These are phyloP conservation scores for Pythium sukuiense DNA, from an alignment of 352 stramenopile species.

Conservation along the genomic window DNA sequence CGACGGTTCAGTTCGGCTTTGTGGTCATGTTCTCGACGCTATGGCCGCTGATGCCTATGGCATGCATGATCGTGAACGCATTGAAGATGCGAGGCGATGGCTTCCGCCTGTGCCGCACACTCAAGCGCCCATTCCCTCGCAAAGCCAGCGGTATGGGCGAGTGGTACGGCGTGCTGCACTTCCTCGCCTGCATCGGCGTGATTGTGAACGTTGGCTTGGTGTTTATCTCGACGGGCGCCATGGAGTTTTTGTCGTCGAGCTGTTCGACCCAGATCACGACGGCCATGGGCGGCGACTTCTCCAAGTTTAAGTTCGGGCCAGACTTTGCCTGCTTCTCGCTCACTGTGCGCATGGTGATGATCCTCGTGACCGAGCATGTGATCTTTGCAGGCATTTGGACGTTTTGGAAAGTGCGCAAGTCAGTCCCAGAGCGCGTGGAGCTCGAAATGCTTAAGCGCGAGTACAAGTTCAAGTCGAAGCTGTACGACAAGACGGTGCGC, in stretches of 20 bases:
- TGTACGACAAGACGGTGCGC: slow-evolving; percentile 49
- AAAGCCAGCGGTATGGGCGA: slow-evolving; percentile 75
- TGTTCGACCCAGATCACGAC: slow-evolving; percentile 57
- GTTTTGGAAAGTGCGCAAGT: slow-evolving; percentile 69
- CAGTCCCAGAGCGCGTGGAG: slow-evolving; percentile 57
- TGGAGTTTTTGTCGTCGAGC: slow-evolving; percentile 63
- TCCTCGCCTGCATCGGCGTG: slow-evolving; percentile 65
- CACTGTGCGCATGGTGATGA: slow-evolving; percentile 77
- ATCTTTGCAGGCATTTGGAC: slow-evolving; percentile 58
- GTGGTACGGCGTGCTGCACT: slow-evolving; percentile 70
- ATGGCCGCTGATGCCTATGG: slow-evolving; percentile 77
- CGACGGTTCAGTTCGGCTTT: slow-evolving; percentile 83
- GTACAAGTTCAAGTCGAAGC: slow-evolving; percentile 69
- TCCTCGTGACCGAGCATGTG: slow-evolving; percentile 72
- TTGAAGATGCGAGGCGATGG: slow-evolving; percentile 79
- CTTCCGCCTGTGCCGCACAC: slow-evolving; percentile 71
- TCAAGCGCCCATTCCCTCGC: slow-evolving; percentile 70
- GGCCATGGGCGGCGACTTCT: slow-evolving; percentile 57
- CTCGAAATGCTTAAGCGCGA: slow-evolving; percentile 70
- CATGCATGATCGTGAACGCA: slow-evolving; percentile 76
- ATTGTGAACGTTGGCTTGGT: slow-evolving; percentile 77
- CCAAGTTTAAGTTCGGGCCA: slow-evolving; percentile 67
- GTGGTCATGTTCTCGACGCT: slow-evolving; percentile 88
- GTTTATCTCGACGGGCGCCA: slow-evolving; percentile 75
- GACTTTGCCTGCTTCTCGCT: slow-evolving; percentile 77